Percentiles rank a stretch among this genome's conserved stretches.
Conservation (phyloP, 345 rosid genomes). For the Diplotaxis tenuifolia region DNA sequence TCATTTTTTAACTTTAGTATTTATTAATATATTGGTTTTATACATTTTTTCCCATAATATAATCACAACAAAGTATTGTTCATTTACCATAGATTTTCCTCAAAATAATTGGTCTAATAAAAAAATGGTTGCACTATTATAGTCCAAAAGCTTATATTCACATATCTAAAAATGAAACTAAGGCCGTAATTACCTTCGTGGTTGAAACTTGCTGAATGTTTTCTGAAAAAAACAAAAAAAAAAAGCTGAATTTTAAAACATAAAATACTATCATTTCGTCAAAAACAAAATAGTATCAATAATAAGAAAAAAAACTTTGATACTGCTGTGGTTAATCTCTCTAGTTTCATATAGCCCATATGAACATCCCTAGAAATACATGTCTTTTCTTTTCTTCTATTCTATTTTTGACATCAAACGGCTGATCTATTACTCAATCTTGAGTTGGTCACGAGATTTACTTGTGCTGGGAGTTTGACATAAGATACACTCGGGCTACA, state of each 20-base stretch:
- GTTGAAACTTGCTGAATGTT: background rate
- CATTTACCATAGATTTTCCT: background rate
- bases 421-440: too few relatives aligned
- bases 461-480: too few relatives aligned
- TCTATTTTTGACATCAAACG: too few relatives aligned
- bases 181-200: background rate
- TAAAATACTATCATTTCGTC: background rate
- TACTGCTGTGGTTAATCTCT: background rate
- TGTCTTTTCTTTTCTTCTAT: too few relatives aligned
- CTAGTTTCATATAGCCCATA: background rate
- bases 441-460: too few relatives aligned
- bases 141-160: background rate
- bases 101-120: background rate
- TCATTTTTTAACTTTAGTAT: background rate
- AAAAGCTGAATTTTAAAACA: background rate
- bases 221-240: background rate
- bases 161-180: background rate
- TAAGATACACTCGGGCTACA: too few relatives aligned
- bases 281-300: background rate
- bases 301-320: background rate
- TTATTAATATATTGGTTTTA: too few relatives aligned
- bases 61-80: background rate
- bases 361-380: too few relatives aligned
- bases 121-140: background rate
- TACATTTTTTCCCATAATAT: background rate